phyloP scores from a whole-genome alignment of 768 basidiomycete genomes.

The Guyanaporus albipodus region DNA sequence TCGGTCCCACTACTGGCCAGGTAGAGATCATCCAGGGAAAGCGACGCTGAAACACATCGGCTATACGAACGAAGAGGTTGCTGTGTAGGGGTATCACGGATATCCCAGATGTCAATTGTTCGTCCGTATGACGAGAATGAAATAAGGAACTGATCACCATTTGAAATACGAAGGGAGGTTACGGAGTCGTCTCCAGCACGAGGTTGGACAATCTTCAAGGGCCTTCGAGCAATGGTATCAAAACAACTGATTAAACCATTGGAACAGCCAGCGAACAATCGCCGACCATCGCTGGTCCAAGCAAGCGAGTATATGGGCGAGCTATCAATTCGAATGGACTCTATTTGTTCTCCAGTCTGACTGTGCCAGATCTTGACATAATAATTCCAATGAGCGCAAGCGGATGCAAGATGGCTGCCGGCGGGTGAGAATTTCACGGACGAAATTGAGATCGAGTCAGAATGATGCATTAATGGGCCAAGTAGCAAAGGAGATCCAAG shows the following conservation, averaged over 20 bases:
- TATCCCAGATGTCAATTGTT: slow-evolving; percentile 15
- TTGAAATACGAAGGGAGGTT: slow-evolving; percentile 5
- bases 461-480: neutral
- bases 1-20: slow-evolving; percentile 1
- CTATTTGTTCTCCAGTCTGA: slow-evolving; percentile 5
- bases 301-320: slow-evolving; percentile 7
- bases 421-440: slow-evolving; percentile 17
- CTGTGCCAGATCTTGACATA: slow-evolving; percentile 11
- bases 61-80: neutral
- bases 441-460: neutral
- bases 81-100: neutral
- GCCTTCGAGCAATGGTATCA: slow-evolving; percentile 1
- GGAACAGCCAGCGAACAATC: slow-evolving; percentile 12
- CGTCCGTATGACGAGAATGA: slow-evolving; percentile 7
- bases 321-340: neutral
- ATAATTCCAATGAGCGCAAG: neutral
- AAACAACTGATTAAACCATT: slow-evolving; percentile 11
- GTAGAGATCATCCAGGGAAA: slow-evolving; percentile 5
- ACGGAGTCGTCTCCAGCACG: neutral
- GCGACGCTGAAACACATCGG: neutral
- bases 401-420: slow-evolving; percentile 8
- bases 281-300: slow-evolving; percentile 15
- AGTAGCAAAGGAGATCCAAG: neutral
- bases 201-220: neutral
- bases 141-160: slow-evolving; percentile 5